Conservation (phyloP, 75 land plant species). For the Larix kaempferi region DNA sequence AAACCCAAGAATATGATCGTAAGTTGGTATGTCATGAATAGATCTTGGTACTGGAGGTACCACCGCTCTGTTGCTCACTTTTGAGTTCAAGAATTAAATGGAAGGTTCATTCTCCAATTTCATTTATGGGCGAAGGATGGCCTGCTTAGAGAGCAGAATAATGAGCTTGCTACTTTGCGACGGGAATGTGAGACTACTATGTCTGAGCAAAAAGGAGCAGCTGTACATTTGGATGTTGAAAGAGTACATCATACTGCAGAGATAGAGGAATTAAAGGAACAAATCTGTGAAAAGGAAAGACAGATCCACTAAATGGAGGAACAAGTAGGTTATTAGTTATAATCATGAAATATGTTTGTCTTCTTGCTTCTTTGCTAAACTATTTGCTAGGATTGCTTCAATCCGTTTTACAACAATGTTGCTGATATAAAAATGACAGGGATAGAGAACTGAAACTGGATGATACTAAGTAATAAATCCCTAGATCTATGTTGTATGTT, state of each 20-base stretch:
- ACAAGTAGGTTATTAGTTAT: slow-evolving; percentile 44
- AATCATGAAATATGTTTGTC: not conserved
- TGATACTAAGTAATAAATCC: not conserved
- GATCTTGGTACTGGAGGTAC: too few species aligned
- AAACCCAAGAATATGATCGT: too few species aligned
- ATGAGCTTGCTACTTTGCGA: slow-evolving; percentile 73
- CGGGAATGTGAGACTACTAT: slow-evolving; percentile 40
- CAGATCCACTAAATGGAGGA: slow-evolving; percentile 80
- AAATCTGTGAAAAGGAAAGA: slow-evolving; percentile 73
- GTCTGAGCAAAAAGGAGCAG: slow-evolving; percentile 31
- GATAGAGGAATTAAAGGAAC: slow-evolving; percentile 80
- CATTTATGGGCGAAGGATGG: slow-evolving; percentile 98
- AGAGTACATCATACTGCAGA: slow-evolving; percentile 67
- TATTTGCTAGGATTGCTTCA: not conserved
- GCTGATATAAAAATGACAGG: not conserved
- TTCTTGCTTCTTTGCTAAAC: not conserved
- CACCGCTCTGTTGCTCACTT: too few species aligned
- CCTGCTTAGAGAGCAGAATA: slow-evolving; percentile 83
- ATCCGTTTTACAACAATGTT: not conserved
- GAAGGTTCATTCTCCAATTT: too few species aligned
- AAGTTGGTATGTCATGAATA: too few species aligned
- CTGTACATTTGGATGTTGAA: slow-evolving; percentile 69
- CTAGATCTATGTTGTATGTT: too few species aligned
- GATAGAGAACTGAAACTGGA: not conserved
- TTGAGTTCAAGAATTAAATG: too few species aligned